phyloP scores from a whole-genome alignment of 2,329 filamentous ascomycete species.

The Penicillium sp. region DNA sequence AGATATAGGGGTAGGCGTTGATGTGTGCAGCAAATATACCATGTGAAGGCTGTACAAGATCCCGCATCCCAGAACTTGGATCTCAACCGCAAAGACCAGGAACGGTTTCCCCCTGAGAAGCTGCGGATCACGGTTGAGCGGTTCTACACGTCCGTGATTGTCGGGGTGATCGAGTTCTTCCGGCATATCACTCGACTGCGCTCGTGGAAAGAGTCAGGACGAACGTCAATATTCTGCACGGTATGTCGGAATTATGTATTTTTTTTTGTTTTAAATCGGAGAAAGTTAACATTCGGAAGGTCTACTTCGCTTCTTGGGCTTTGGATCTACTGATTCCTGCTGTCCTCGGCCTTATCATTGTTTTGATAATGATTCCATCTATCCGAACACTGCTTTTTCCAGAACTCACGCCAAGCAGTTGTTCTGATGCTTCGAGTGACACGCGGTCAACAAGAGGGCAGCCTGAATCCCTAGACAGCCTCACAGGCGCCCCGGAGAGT shows the following conservation, averaged over 20 bases:
- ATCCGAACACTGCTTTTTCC: slow-evolving; percentile 67
- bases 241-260: slow-evolving; percentile 34
- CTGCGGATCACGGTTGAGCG: slow-evolving; percentile 73
- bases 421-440: slow-evolving; percentile 57
- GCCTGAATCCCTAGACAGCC: slow-evolving; percentile 70
- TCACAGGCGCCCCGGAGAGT: slow-evolving; percentile 75
- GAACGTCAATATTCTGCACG: slow-evolving; percentile 64
- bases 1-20: not conserved
- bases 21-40: slow-evolving; percentile 59
- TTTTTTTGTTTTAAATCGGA: not conserved
- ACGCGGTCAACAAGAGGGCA: slow-evolving; percentile 61
- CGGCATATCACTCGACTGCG: slow-evolving; percentile 74
- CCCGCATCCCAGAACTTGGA: slow-evolving; percentile 66
- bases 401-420: slow-evolving; percentile 64
- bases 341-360: slow-evolving; percentile 57
- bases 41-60: slow-evolving; percentile 65
- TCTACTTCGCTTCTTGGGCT: slow-evolving; percentile 65
- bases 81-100: slow-evolving; percentile 75
- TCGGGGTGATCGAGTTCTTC: slow-evolving; percentile 62
- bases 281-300: slow-evolving; percentile 25
- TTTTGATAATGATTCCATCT: slow-evolving; percentile 64
- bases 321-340: slow-evolving; percentile 68
- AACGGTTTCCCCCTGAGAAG: slow-evolving; percentile 82
- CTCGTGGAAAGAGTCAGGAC: slow-evolving; percentile 70
- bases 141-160: slow-evolving; percentile 74